Evolutionary conservation across 2,329 filamentous ascomycete genomes (phyloP).

Genomic region (Penicillium palitans): DNA sequence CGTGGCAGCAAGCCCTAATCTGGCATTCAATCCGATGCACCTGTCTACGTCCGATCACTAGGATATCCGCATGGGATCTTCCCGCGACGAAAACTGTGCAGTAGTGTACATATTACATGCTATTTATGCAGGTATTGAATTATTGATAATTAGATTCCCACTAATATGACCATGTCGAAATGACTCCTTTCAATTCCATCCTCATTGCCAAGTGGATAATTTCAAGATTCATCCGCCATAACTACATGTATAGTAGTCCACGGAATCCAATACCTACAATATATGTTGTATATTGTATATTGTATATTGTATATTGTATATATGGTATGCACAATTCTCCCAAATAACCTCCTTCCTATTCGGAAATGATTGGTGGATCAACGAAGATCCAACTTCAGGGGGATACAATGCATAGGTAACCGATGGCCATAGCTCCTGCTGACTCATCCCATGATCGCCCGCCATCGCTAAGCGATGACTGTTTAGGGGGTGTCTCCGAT

Average conservation of each 20-base stretch:
- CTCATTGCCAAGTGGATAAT: neutral
- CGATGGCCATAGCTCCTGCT: constrained; percentile 32
- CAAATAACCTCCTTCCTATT: constrained; percentile 27
- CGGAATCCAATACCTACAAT: neutral
- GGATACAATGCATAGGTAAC: constrained; percentile 15
- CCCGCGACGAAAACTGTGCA: constrained; percentile 8
- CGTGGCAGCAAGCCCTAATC: constrained; percentile 21
- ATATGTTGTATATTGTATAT: too few species aligned
- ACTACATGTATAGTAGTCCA: neutral
- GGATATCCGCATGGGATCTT: constrained; percentile 11
- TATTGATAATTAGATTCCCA: neutral
- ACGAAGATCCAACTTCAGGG: constrained; percentile 14
- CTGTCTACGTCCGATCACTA: constrained; percentile 4
- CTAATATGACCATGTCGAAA: neutral
- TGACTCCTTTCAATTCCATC: neutral
- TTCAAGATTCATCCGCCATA: neutral
- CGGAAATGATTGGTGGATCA: constrained; percentile 17
- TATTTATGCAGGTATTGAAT: neutral
- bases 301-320: too few species aligned
- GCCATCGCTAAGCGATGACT: constrained; percentile 12
- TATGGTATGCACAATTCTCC: neutral
- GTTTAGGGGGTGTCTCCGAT: constrained; percentile 24
- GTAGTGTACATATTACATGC: neutral
- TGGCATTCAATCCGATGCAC: constrained; percentile 33
- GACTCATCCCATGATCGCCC: constrained; percentile 13